Base-by-base conservation (phyloP, 208 protist species). In the Polymyxa betae region DNA sequence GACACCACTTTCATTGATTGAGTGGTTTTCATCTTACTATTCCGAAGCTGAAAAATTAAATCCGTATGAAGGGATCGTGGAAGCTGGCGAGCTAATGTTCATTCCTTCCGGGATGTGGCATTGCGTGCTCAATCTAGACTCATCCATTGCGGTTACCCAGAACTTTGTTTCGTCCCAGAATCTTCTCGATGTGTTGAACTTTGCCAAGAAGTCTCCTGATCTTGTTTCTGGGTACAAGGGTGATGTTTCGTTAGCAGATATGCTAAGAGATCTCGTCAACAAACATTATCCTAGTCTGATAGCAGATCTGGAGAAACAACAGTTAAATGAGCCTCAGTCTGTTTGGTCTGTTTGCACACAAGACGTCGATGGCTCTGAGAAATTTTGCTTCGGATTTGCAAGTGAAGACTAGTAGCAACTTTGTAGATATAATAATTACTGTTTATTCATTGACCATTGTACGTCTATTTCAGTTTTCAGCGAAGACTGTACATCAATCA, bases 101-200 rank as follows among this genome's bases (percentile, higher is more conserved):
- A 77, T 92, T 38, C 91, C 91, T 24, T 20, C 35, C 16, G 91
- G 91, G 0, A 91, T 88, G 88, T 92, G 91, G 91, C 91, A 92
- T 38, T 41, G 10, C 32, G 88, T n/a, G 20, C 88, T 92, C 38
- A 92, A 92, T 45, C 46, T 91, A n/a, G 45, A 82, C 32, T 41
- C 35, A 64, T 66, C 91, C 0, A 44, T 92, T 44, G 82, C 88
- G 0, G 45, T 91, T 49, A 92, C 91, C 44, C 88, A 91, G 10
- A 90, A 92, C 88, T 92, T 90, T 32, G 88, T 88, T 0, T 10
- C 60, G 0, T 35, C 0, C 0, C 5, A 38, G 0, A 0, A 0
- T 32, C 29, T n/a, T 0, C 0, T 0, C 32, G n/a, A 91, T 20
- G 60, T 32, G 0, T 10, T 88, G 32, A 10, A 38, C 20, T 66